Evolutionary conservation across 192 early-diverging fungal species (phyloP).

Genomic region (Coemansia sp.): DNA sequence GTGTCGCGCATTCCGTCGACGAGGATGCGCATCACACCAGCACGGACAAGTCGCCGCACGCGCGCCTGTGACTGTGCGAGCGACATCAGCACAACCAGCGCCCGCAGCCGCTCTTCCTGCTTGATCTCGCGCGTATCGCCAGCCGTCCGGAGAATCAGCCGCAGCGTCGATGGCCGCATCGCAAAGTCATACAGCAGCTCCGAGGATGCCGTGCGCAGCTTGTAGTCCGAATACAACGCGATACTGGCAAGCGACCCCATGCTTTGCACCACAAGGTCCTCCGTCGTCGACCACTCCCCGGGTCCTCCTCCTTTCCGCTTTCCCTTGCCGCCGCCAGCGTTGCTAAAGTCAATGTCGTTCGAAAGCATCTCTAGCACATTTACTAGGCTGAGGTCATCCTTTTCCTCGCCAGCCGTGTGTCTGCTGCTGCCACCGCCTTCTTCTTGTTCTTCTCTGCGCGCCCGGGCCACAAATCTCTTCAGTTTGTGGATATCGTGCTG

Average conservation of each 20-base stretch:
- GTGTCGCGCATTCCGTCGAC: constrained; percentile 15
- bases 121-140: neutral
- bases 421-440: neutral
- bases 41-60: constrained; percentile 2
- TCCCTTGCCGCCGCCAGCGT: neutral
- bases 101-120: constrained; percentile 10
- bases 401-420: neutral
- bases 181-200: constrained; percentile 37
- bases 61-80: constrained; percentile 28
- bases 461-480: neutral
- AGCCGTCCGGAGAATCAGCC: constrained; percentile 16
- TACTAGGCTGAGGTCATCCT: neutral
- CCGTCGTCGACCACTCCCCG: constrained; percentile 1
- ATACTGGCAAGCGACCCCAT: neutral
- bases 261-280: neutral
- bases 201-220: constrained; percentile 19
- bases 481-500: constrained; percentile 10
- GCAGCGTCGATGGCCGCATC: constrained; percentile 16
- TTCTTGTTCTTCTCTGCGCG: neutral
- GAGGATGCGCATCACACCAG: constrained; percentile 25
- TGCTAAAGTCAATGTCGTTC: neutral
- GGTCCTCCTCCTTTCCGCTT: neutral
- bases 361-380: neutral
- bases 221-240: constrained; percentile 7
- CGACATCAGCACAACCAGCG: constrained; percentile 14